These are phyloP conservation scores for Jackrogersella minutella DNA, from an alignment of 495 filamentous ascomycete genomes.

Conservation along the genomic window DNA sequence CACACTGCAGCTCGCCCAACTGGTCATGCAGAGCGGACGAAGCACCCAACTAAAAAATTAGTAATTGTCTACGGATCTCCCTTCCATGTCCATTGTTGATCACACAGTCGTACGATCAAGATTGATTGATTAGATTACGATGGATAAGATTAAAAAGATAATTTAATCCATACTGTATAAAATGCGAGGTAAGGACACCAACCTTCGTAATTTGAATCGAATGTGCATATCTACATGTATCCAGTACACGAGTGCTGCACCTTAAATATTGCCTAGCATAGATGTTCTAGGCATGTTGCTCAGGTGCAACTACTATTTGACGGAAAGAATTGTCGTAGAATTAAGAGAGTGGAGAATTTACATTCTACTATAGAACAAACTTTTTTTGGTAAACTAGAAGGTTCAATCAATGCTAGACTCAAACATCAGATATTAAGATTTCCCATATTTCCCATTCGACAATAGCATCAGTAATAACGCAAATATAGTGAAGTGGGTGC, in stretches of 20 bases:
- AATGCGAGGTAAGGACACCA: neutral
- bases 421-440: no score
- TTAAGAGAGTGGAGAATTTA: no score
- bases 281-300: neutral
- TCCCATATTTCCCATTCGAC: no score
- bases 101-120: conserved; percentile 36
- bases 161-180: conserved; percentile 17
- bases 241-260: neutral
- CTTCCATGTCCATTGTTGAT: conserved; percentile 12
- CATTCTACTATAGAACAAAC: no score
- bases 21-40: conserved; percentile 28
- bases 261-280: neutral
- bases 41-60: conserved; percentile 4
- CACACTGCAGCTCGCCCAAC: conserved; percentile 31
- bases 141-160: conserved; percentile 42
- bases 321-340: no score
- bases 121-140: conserved; percentile 38
- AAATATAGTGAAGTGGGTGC: no score
- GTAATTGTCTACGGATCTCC: conserved; percentile 22
- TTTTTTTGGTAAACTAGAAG: no score
- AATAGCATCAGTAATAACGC: conserved; percentile 18
- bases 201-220: neutral
- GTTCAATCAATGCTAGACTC: no score
- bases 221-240: neutral
- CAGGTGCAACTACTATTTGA: no score